Base-by-base conservation (phyloP, 2,329 filamentous ascomycete species). In the Fusarium sp. region DNA sequence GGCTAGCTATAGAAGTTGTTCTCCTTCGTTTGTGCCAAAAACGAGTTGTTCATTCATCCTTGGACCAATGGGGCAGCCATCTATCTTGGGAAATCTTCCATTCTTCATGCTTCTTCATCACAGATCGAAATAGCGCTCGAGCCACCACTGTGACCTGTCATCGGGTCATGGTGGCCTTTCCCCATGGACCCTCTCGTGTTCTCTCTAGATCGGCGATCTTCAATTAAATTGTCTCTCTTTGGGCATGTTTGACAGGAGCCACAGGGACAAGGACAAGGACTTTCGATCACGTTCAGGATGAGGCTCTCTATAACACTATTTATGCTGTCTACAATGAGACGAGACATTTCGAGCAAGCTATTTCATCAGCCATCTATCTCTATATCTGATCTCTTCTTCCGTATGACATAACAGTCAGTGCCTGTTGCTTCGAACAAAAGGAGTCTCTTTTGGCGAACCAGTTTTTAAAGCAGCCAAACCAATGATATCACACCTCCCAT, bases 191-290 rank as follows among this genome's bases (percentile, higher is more conserved):
- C 64, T 56, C 49, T 62, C 55, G 40, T 64, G 63, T 65, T 73
- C 71, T 63, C 63, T 70, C 66, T 23, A 67, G 64, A 76, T 76
- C 69, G 69, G 48, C 73, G 67, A 75, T 75, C 67, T 59, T 57
- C 33, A 60, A 58, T 58, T 46, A 53, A n/a, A 65, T 52, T 58
- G 44, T 56, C 69, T 66, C 52, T 58, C 53, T 48, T 20, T 59
- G 23, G 30, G 38, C 35, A 52, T 65, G 56, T 65, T 45, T 63
- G 42, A 64, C 56, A 48, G 66, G 50, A 70, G 45, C 57, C 45
- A 55, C 60, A 52, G 56, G 30, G 18, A 67, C 33, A 27, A 30
- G 40, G 42, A 48, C 58, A 49, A 60, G 41, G 52, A 44, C 50
- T 60, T 52, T 57, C 42, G 30, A 54, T 40, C 37, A 20, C 33